Conservation (phyloP, 257 asterid species). For the Cruciata laevipes region DNA sequence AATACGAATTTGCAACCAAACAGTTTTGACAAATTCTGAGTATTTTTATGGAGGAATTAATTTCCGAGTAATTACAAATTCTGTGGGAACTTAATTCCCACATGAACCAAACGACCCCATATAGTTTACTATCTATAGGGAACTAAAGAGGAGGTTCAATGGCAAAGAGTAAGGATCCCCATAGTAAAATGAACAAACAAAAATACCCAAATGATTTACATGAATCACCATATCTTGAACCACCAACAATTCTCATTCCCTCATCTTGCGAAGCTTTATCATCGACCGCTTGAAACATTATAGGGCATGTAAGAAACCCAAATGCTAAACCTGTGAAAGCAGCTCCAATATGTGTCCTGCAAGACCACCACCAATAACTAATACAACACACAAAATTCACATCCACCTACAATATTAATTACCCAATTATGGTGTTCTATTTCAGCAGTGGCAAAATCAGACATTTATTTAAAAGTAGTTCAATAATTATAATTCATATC, state of each 20-base stretch:
- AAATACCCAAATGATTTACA: conserved; percentile 57
- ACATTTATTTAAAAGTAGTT: too few species aligned
- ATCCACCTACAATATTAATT: too few species aligned
- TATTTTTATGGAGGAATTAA: too few species aligned
- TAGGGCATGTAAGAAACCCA: conserved; percentile 52
- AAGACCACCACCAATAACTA: neutral
- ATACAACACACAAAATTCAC: neutral
- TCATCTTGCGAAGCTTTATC: conserved; percentile 42
- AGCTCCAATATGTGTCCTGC: conserved; percentile 74
- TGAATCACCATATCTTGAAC: conserved; percentile 43
- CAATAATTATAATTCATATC: too few species aligned
- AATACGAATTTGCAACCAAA: too few species aligned
- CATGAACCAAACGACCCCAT: too few species aligned
- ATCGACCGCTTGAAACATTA: conserved; percentile 41
- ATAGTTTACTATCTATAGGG: neutral
- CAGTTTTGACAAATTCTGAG: too few species aligned
- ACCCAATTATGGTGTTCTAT: too few species aligned
- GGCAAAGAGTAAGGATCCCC: conserved; percentile 40
- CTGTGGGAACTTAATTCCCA: too few species aligned
- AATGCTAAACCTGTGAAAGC: conserved; percentile 54
- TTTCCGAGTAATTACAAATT: too few species aligned
- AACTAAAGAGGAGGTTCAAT: conserved; percentile 58
- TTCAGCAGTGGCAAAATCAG: too few species aligned
- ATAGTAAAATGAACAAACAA: conserved; percentile 42
- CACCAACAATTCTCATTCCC: conserved; percentile 40